A percentile compares a stretch with the other conserved stretches of the same genome.
Evolutionary conservation across 1,284 basidiomycete genomes (phyloP).

Genomic region (Sphagnurus paluster): DNA sequence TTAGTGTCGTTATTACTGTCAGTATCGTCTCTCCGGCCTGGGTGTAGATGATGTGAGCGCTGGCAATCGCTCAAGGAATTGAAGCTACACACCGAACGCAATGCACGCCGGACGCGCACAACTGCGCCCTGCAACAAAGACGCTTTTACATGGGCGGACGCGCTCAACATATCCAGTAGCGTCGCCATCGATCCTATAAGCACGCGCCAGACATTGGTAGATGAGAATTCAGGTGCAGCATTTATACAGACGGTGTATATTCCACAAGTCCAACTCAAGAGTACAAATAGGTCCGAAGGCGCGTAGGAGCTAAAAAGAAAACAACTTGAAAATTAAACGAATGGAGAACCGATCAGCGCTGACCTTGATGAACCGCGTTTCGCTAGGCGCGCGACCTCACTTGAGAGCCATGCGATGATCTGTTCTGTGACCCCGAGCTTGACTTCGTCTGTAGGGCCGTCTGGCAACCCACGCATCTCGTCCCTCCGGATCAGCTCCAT

Average conservation of each 20-base stretch:
- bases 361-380: constrained; percentile 53
- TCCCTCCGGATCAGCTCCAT: constrained; percentile 63
- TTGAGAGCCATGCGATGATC: constrained; percentile 70
- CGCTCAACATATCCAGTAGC: constrained; percentile 59
- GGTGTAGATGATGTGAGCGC: constrained; percentile 3
- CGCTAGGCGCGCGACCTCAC: constrained; percentile 57
- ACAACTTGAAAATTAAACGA: constrained; percentile 16
- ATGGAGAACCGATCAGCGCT: constrained; percentile 21
- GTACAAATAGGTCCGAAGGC: constrained; percentile 64
- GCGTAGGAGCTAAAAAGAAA: constrained; percentile 52
- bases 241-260: constrained; percentile 57
- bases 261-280: constrained; percentile 74
- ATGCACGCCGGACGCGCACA: constrained; percentile 59
- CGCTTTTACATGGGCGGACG: constrained; percentile 51
- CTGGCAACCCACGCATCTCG: constrained; percentile 44
- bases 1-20: constrained; percentile 47
- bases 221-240: constrained; percentile 42
- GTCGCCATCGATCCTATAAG: constrained; percentile 55
- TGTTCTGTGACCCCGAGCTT: constrained; percentile 64
- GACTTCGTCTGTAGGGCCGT: constrained; percentile 37
- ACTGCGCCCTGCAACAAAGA: constrained; percentile 62
- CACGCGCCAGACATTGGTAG: constrained; percentile 46
- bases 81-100: constrained; percentile 54
- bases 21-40: constrained; percentile 51
- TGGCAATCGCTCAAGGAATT: constrained; percentile 6